These are phyloP conservation scores for Phytophthora sp. DNA, from an alignment of 352 stramenopile genomes.

Conservation along the genomic window DNA sequence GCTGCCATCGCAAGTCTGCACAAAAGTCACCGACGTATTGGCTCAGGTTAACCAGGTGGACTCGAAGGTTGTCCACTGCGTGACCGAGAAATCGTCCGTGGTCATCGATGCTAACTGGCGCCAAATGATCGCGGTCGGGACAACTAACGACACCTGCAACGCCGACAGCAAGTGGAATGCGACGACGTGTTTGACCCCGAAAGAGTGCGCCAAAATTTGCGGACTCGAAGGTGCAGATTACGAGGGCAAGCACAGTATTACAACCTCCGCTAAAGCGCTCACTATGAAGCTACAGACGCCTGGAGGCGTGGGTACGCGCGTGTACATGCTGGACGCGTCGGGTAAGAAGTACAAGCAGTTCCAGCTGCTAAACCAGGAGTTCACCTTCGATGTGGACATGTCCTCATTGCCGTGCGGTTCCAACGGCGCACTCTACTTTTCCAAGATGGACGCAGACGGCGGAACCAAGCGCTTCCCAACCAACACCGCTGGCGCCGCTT, in stretches of 20 bases:
- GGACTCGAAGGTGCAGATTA: constrained; percentile 64
- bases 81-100: constrained; percentile 45
- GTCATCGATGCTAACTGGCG: constrained; percentile 69
- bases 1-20: constrained; percentile 40
- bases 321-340: constrained; percentile 56
- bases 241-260: constrained; percentile 50
- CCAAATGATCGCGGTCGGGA: constrained; percentile 50
- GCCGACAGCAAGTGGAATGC: constrained; percentile 45
- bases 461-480: constrained; percentile 34
- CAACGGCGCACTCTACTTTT: too few relatives aligned
- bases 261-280: constrained; percentile 30
- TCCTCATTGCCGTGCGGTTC: too few relatives aligned
- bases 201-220: constrained; percentile 48
- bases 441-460: constrained; percentile 58
- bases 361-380: too few relatives aligned
- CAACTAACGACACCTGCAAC: constrained; percentile 52
- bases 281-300: constrained; percentile 54
- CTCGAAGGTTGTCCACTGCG: constrained; percentile 32
- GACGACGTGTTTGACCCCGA: constrained; percentile 41
- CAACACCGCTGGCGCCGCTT: constrained; percentile 50
- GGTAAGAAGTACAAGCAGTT: too few relatives aligned
- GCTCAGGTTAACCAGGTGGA: constrained; percentile 14
- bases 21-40: constrained; percentile 16
- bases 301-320: constrained; percentile 54
- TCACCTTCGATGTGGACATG: too few relatives aligned